phyloP scores from a whole-genome alignment of 176 grass and related monocot genomes.

The Metroxylon sagu region DNA sequence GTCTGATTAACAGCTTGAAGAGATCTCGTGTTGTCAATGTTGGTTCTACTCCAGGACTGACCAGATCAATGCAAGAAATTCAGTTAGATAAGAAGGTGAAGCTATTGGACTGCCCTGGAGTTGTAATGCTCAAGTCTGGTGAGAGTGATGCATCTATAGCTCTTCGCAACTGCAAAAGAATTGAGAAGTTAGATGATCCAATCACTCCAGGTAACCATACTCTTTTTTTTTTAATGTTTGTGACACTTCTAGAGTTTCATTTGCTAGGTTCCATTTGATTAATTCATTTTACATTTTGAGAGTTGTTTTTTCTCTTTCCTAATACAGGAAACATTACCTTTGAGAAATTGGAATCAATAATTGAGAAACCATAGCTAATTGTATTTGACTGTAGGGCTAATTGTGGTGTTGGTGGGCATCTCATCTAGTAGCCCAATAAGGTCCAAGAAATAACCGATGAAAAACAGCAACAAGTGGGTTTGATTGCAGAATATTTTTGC shows the following conservation, averaged over 20 bases:
- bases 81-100: conserved; percentile 96
- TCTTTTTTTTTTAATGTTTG: too few species aligned
- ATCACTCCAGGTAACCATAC: conserved; percentile 53
- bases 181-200: conserved; percentile 96
- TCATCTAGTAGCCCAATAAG: too few species aligned
- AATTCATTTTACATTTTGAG: not conserved
- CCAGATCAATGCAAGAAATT: conserved; percentile 90
- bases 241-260: not conserved
- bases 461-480: too few species aligned
- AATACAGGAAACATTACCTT: not conserved
- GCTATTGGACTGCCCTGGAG: conserved; percentile 87
- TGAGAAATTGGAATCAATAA: too few species aligned
- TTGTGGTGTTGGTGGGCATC: too few species aligned
- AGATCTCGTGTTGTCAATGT: conserved; percentile 88
- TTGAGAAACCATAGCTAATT: too few species aligned
- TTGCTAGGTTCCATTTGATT: not conserved
- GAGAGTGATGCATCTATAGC: conserved; percentile 53
- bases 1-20: conserved; percentile 95
- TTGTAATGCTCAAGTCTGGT: conserved; percentile 88
- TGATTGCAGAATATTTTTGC: too few species aligned
- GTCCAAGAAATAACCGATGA: too few species aligned
- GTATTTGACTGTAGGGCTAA: too few species aligned
- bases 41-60: conserved; percentile 82
- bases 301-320: not conserved
- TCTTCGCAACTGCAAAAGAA: conserved; percentile 82